phyloP scores from a whole-genome alignment of 2,329 filamentous ascomycete species.

The Aureobasidium pullulans region DNA sequence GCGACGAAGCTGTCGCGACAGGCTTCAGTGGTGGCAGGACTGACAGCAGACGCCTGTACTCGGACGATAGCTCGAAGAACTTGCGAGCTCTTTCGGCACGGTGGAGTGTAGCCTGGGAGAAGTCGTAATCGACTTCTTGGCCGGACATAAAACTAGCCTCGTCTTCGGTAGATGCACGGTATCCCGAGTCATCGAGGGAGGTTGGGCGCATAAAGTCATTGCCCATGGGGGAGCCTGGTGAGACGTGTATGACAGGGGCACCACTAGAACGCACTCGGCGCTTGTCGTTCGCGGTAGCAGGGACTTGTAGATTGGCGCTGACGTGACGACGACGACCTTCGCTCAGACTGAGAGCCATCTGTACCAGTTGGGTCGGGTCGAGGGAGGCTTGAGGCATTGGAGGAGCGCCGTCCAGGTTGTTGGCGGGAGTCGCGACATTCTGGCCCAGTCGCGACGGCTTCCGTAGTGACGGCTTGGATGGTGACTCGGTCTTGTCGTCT shows the following conservation, averaged over 20 bases:
- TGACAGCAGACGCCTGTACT: slow-evolving; percentile 75
- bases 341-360: slow-evolving; percentile 82
- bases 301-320: slow-evolving; percentile 48
- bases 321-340: slow-evolving; percentile 64
- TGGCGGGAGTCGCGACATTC: not conserved
- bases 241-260: slow-evolving; percentile 7
- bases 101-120: slow-evolving; percentile 72
- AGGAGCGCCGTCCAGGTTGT: slow-evolving; percentile 10
- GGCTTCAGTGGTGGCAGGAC: slow-evolving; percentile 65
- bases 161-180: not conserved
- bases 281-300: slow-evolving; percentile 20
- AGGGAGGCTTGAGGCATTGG: slow-evolving; percentile 46
- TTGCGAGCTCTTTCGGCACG: slow-evolving; percentile 78
- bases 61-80: slow-evolving; percentile 75
- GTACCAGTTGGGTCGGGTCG: slow-evolving; percentile 84
- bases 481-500: not conserved
- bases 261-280: slow-evolving; percentile 14
- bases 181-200: slow-evolving; percentile 1
- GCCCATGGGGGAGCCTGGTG: slow-evolving; percentile 14
- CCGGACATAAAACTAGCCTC: not conserved
- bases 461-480: not conserved
- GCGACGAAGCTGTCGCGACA: slow-evolving; percentile 33
- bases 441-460: not conserved
- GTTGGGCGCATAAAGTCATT: slow-evolving; percentile 41
- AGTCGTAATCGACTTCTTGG: slow-evolving; percentile 52